Percentiles rank a stretch among this genome's conserved stretches.
Conservation (phyloP, 2,329 filamentous ascomycete species). For the Aureobasidium sp. region DNA sequence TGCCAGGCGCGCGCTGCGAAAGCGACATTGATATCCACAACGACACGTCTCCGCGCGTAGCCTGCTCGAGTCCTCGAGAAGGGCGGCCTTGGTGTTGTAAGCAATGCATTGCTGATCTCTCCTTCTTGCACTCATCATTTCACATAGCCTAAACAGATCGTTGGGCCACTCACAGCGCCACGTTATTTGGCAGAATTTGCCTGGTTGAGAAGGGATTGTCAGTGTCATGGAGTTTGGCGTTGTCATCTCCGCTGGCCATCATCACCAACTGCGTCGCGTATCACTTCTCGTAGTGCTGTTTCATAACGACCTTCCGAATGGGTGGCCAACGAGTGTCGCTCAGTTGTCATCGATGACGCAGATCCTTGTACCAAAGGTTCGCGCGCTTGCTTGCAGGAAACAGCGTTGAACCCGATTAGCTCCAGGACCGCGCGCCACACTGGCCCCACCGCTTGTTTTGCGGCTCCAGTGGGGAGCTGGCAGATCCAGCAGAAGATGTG, state of each 20-base stretch:
- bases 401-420: conserved; percentile 13
- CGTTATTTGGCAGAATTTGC: conserved; percentile 10
- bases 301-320: conserved; percentile 15
- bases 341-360: conserved; percentile 14
- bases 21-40: not conserved
- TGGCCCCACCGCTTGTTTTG: conserved; percentile 7
- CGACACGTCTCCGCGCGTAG: not conserved
- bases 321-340: conserved; percentile 3
- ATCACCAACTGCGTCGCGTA: not conserved
- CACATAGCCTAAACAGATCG: conserved; percentile 14
- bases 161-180: conserved; percentile 12
- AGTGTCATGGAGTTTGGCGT: not conserved
- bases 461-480: conserved; percentile 9
- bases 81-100: not conserved
- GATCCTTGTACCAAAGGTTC: not conserved
- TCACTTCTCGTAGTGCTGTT: conserved; percentile 11
- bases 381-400: conserved; percentile 7
- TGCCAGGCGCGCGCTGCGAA: not conserved
- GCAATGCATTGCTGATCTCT: conserved; percentile 3
- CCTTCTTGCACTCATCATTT: not conserved
- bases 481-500: conserved; percentile 7
- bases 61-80: not conserved
- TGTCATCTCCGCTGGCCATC: conserved; percentile 3
- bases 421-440: conserved; percentile 12
- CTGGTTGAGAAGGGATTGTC: conserved; percentile 6